Base-by-base conservation (phyloP, 2,329 filamentous ascomycete genomes). In the Lasiodiplodia citricola region DNA sequence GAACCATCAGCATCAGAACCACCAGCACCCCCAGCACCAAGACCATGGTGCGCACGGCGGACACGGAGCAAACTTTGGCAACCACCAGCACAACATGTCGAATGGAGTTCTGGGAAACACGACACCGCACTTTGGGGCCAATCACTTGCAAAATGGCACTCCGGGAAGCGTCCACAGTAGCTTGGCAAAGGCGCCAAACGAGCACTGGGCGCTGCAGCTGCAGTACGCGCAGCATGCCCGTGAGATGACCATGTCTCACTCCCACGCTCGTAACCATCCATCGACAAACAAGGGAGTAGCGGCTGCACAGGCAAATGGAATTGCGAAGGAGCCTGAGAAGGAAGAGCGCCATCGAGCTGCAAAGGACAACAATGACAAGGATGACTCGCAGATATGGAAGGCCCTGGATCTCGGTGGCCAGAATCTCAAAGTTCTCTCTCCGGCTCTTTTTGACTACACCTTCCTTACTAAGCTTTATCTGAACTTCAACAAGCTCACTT, bases 381-480 rank as follows among this genome's bases (percentile, higher is more conserved):
- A 81, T 68, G 79, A 81, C 74, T 82, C 77, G 72, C 92, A 97
- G 79, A 91, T 94, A 75, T 98, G 96, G 96, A 89, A 93, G 79
- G 94, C 94, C 72, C 85, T 99, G 74, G 96, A 99, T 80, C 91
- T 98, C 78, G 96, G 94, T 74, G 96, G 96, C n/a, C 96, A 98
- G 82, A 95, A 95, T 23, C 84, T 99, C 60, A 91, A 94, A 73
- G 92, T 93, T 69, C 85, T 99, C 38, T 90, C 94, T 0, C 83
- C 88, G 10, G 88, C 91, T 55, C 85, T 99, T 38, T 98, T 98
- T 83, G 81, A 81, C 73, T 99, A 98, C 81, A 87, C 87, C 55
- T 98, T 99, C 79, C 84, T 99, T 68, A 92, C 92, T 73, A 95
- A 96, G 80, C 87, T 99, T 37, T 97, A 97, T 79, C 89, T 99